Percentiles rank a stretch among this genome's conserved stretches.
Evolutionary conservation across 2,329 filamentous ascomycete species (phyloP).

Genomic region (Ophiocordyceps camponoti-saundersi): DNA sequence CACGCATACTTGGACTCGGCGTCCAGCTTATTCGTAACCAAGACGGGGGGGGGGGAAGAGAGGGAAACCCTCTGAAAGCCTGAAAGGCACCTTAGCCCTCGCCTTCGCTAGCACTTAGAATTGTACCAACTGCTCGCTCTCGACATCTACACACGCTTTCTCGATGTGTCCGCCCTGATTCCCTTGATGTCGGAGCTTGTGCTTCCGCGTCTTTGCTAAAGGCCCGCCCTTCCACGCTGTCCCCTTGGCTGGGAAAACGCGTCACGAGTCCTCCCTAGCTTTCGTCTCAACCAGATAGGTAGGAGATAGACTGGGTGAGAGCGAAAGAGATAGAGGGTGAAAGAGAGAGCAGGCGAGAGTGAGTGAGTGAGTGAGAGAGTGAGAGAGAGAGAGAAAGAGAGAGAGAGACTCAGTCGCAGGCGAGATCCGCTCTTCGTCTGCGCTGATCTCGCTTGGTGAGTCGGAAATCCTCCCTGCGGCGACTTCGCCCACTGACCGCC

Average conservation of each 20-base stretch:
- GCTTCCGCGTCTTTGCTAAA: neutral
- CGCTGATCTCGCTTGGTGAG: constrained; percentile 43
- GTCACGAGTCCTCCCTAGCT: constrained; percentile 11
- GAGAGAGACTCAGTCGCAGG: constrained; percentile 40
- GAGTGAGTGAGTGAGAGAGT: no score
- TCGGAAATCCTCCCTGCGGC: neutral
- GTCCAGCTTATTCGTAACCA: no score
- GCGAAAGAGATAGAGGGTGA: constrained; percentile 2
- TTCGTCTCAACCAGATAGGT: neutral
- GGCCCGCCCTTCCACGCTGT: neutral
- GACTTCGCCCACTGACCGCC: constrained; percentile 9
- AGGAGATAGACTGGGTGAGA: no score
- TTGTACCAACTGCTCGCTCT: no score
- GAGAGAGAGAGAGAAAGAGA: constrained; percentile 7
- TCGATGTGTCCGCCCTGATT: neutral
- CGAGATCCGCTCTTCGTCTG: constrained; percentile 39
- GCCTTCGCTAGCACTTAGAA: neutral
- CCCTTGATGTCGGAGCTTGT: neutral
- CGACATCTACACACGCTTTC: neutral
- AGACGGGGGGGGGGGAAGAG: no score
- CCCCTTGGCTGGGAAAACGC: constrained; percentile 8
- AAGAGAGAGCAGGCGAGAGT: no score
- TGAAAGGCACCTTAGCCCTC: neutral
- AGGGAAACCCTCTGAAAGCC: neutral
- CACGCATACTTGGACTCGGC: neutral